Percentiles rank a stretch among this genome's conserved stretches.
These are phyloP conservation scores for Colletotrichum plurivorum DNA, from an alignment of 2,329 filamentous ascomycete species.

Conservation along the genomic window DNA sequence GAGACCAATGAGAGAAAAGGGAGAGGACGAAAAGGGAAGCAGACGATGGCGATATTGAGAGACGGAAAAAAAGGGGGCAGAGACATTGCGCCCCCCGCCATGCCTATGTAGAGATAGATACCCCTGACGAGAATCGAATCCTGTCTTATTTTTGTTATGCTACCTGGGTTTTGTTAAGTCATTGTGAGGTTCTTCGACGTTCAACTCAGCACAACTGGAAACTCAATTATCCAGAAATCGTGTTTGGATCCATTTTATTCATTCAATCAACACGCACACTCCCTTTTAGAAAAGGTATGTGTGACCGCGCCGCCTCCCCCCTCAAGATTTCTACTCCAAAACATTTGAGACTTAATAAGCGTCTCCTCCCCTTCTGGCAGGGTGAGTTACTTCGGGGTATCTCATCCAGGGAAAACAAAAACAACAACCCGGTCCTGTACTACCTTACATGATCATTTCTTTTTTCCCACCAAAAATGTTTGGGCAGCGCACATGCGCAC, in stretches of 20 bases:
- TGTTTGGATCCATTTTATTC: conserved; percentile 28
- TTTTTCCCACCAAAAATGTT: not conserved
- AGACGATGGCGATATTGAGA: too few relatives aligned
- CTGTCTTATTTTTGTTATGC: too few relatives aligned
- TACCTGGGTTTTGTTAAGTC: too few relatives aligned
- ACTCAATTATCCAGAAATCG: not conserved
- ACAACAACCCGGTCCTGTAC: conserved; percentile 14
- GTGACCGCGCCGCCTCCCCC: not conserved
- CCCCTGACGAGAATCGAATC: too few relatives aligned
- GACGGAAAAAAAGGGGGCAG: too few relatives aligned
- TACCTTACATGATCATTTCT: conserved; percentile 10
- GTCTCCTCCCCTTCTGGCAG: not conserved
- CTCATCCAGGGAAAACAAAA: conserved; percentile 26
- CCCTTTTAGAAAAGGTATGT: not conserved
- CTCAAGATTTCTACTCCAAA: conserved; percentile 6
- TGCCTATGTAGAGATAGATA: too few relatives aligned
- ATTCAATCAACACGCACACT: conserved; percentile 16
- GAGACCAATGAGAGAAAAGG: too few relatives aligned
- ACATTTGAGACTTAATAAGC: conserved; percentile 13
- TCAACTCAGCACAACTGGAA: too few relatives aligned
- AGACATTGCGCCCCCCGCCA: too few relatives aligned
- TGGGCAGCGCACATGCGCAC: not conserved
- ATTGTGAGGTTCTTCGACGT: too few relatives aligned
- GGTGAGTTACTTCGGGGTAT: conserved; percentile 34
- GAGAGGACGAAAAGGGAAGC: too few relatives aligned